These are phyloP conservation scores for Oenanthe javanica DNA, from an alignment of 140 eudicot genomes.

Conservation along the genomic window DNA sequence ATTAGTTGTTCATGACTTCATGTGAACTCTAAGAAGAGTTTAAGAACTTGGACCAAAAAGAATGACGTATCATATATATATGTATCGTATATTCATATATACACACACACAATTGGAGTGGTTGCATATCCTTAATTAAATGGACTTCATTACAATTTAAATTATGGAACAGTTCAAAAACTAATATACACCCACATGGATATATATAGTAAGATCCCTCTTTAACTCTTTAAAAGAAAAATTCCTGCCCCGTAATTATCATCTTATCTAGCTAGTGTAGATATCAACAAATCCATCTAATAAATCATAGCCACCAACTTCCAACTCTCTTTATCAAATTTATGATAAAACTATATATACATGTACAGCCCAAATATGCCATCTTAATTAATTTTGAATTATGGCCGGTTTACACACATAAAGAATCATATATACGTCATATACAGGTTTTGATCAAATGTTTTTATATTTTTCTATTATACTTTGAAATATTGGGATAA, in stretches of 20 bases:
- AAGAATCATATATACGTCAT: neutral
- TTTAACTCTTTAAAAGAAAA: neutral
- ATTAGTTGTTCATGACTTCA: too few relatives aligned
- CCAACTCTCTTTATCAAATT: slow-evolving; percentile 2
- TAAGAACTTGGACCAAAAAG: too few relatives aligned
- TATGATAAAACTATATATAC: neutral
- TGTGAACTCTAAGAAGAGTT: too few relatives aligned
- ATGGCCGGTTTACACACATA: neutral
- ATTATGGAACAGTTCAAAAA: neutral
- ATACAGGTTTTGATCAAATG: too few relatives aligned
- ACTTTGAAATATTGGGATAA: too few relatives aligned
- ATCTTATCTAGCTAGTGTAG: neutral
- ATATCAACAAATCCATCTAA: neutral
- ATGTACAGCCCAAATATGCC: neutral
- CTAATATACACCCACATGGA: neutral
- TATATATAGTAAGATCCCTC: slow-evolving; percentile 1
- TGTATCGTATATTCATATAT: too few relatives aligned
- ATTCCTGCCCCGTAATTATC: neutral
- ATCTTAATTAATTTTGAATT: too few relatives aligned
- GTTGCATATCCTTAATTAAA: neutral
- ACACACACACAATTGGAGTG: neutral
- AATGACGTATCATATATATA: too few relatives aligned
- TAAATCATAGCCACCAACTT: slow-evolving; percentile 12
- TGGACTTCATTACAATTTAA: neutral
- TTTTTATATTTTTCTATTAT: too few relatives aligned